A percentile compares a stretch with the other conserved stretches of the same genome.
Evolutionary conservation across 1,284 basidiomycete species (phyloP).

Genomic region (Apiotrichum veenhuisii): DNA sequence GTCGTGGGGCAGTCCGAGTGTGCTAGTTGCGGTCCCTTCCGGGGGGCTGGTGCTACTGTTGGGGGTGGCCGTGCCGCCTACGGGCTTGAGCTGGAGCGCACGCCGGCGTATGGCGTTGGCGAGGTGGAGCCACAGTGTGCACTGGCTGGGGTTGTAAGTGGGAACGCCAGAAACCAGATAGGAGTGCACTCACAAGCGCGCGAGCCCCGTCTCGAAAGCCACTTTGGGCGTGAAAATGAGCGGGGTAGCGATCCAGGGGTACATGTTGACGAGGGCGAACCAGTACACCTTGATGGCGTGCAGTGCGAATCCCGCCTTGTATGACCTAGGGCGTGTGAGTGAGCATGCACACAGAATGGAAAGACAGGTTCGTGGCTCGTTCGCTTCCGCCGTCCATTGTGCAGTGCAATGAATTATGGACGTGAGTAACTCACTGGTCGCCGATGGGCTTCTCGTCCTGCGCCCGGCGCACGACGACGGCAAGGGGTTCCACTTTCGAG

Average conservation of each 20-base stretch:
- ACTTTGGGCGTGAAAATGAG: background rate
- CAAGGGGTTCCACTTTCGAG: background rate
- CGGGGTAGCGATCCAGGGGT: background rate
- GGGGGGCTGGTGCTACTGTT: background rate
- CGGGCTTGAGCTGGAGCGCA: background rate
- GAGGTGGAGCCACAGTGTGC: background rate
- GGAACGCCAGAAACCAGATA: background rate
- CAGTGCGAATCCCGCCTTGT: background rate
- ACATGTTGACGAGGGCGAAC: background rate
- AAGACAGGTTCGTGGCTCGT: no score
- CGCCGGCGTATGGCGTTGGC: background rate
- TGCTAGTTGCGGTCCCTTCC: background rate
- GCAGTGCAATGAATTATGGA: no score
- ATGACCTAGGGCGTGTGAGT: background rate
- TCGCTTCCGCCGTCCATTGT: no score
- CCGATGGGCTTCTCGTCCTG: background rate
- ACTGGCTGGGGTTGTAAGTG: background rate
- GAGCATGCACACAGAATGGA: background rate
- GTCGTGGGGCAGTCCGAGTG: no score
- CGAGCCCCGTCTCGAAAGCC: background rate
- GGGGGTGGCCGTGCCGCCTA: background rate
- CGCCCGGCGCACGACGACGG: background rate
- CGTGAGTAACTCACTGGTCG: background rate
- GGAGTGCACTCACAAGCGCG: background rate
- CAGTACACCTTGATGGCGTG: background rate